Conservation (phyloP, 495 filamentous ascomycete genomes). For the Immersiella caudata region DNA sequence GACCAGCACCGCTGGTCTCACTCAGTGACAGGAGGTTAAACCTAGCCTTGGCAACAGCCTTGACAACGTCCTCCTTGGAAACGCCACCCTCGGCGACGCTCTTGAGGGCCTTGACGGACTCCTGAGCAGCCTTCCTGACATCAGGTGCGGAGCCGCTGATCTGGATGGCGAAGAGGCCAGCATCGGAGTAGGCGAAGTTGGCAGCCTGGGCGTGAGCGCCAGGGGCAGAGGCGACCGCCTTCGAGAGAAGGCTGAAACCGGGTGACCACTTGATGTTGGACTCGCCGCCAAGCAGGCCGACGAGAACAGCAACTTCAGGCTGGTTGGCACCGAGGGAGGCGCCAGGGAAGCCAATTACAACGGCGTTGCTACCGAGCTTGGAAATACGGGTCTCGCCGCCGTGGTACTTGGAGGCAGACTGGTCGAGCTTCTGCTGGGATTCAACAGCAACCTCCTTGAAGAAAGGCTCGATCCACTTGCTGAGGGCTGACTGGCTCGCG, state of each 20-base stretch:
- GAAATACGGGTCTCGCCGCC: slow-evolving; percentile 93
- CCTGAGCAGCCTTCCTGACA: slow-evolving; percentile 59
- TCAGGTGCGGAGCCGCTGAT: slow-evolving; percentile 71
- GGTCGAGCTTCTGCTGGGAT: slow-evolving; percentile 36
- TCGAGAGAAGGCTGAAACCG: slow-evolving; percentile 85
- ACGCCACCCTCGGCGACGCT: slow-evolving; percentile 72
- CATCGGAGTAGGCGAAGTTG: slow-evolving; percentile 88
- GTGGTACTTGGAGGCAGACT: slow-evolving; percentile 74
- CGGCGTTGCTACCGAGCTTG: slow-evolving; percentile 68
- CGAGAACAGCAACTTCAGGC: slow-evolving; percentile 86
- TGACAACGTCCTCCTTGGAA: slow-evolving; percentile 81
- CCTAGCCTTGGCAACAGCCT: slow-evolving; percentile 90
- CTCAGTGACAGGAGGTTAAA: slow-evolving; percentile 87
- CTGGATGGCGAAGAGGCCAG: slow-evolving; percentile 82
- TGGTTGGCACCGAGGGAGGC: slow-evolving; percentile 78
- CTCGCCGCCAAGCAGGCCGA: slow-evolving; percentile 86
- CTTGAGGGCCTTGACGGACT: slow-evolving; percentile 79
- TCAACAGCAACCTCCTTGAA: slow-evolving; percentile 62
- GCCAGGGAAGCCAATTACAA: slow-evolving; percentile 91
- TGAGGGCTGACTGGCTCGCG: slow-evolving; percentile 70
- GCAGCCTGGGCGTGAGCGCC: slow-evolving; percentile 68
- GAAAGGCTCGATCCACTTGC: slow-evolving; percentile 93
- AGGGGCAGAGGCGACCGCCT: slow-evolving; percentile 67
- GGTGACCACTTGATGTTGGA: slow-evolving; percentile 93
- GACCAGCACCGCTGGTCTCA: slow-evolving; percentile 74